phyloP scores from a whole-genome alignment of 495 filamentous ascomycete genomes.

The Talaromyces wortmannii region DNA sequence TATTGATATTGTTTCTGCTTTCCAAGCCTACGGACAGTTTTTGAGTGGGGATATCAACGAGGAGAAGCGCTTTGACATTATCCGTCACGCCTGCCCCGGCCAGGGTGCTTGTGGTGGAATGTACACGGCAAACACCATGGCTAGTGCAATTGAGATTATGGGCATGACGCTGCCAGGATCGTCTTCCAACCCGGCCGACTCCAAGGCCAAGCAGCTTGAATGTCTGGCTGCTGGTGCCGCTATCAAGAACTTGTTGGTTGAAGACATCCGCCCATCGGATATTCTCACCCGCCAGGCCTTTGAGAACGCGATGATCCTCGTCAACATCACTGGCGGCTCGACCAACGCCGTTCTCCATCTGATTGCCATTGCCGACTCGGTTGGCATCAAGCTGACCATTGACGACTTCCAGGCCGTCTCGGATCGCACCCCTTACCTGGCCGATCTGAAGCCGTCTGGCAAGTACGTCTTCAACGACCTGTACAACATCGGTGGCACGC shows the following conservation, averaged over 20 bases:
- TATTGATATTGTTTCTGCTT: conserved; percentile 93
- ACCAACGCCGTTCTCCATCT: conserved; percentile 97
- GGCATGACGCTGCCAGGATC: conserved; percentile 94
- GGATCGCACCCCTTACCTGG: conserved; percentile 85
- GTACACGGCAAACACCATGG: conserved; percentile 99
- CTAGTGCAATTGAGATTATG: conserved; percentile 91
- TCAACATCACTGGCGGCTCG: conserved; percentile 91
- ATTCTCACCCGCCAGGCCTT: conserved; percentile 89
- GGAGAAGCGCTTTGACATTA: conserved; percentile 87
- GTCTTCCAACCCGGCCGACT: conserved; percentile 87
- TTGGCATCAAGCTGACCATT: conserved; percentile 88
- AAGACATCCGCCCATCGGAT: conserved; percentile 84
- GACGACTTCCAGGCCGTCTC: conserved; percentile 97
- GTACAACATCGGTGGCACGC: conserved; percentile 84
- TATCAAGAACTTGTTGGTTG: conserved; percentile 76
- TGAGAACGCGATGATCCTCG: conserved; percentile 93
- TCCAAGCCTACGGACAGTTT: conserved; percentile 97
- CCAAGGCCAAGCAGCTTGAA: conserved; percentile 76
- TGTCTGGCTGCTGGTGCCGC: conserved; percentile 79
- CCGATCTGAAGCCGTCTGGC: conserved; percentile 93
- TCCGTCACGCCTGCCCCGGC: conserved; percentile 89
- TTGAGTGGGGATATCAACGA: conserved; percentile 86
- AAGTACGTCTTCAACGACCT: conserved; percentile 96
- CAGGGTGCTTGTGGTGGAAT: conserved; percentile 94
- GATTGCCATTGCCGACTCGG: conserved; percentile 91